Evolutionary conservation across 2,329 filamentous ascomycete species (phyloP), one percentile per base, ranked within the genome.

Genomic region (Trichoderma cornu-damae): DNA sequence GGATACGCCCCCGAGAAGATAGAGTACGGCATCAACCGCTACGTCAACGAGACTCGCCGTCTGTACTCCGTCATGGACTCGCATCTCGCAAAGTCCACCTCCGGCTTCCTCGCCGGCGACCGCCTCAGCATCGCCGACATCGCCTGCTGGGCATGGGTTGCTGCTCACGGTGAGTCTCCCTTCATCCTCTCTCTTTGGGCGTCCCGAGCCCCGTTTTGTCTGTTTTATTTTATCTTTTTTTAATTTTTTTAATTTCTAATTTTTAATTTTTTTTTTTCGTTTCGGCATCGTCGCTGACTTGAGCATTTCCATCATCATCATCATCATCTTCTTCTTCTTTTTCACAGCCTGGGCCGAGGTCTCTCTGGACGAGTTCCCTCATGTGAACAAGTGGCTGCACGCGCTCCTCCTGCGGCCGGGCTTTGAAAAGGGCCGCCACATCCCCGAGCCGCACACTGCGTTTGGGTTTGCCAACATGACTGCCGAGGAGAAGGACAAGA

Each of bases 1-100:
- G 79, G 77, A 57, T 95, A 96, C 67, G 90, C 90, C 1, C 88
- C 89, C 0, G 87, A 92, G 69, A 84, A 82, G 69, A 93, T 96
- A 65, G 78, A 86, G 66, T 96, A 96, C 69, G 90, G 87, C 61
- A 83, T 95, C 56, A 84, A 89, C 67, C 82, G 91, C 47, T 96
- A 96, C 74, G 76, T 79, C 67, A 94, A 90, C 68, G 91, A 96
- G 75, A 90, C 88, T 0, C 80, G 86, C n/a, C 85, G 91, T 12
- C 78, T 96, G 1, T 96, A 94, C 74, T 78, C 84, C 51, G 86
- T 90, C 18, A 75, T 96, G 59, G 86, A 96, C 67, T 83, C 80
- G 47, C 85, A 91, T 56, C 81, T 96, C 42, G 70, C 74, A 61
- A 77, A 78, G 66, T 79, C 79, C 4, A 68, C 71, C 2, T 81